phyloP scores from a whole-genome alignment of 345 rosid species.

The Aquilaria malaccensis region DNA sequence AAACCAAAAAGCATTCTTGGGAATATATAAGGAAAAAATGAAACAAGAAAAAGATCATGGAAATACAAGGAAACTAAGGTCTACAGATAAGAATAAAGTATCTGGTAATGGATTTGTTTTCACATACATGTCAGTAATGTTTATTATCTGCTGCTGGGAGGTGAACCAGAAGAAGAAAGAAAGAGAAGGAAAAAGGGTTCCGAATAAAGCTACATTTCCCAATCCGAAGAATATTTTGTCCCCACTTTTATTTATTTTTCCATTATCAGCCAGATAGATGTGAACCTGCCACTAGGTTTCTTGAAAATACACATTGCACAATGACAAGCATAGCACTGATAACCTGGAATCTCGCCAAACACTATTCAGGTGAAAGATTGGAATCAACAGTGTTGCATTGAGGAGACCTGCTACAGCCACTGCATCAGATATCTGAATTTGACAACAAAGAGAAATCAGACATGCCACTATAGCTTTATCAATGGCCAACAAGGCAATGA shows the following conservation, averaged over 20 bases:
- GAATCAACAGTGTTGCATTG: constrained; percentile 94
- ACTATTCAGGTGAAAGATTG: constrained; percentile 90
- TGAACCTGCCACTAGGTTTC: background rate
- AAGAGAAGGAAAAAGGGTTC: too few species aligned
- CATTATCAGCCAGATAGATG: too few species aligned
- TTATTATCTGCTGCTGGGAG: too few species aligned
- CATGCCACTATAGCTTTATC: constrained; percentile 1
- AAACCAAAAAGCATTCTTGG: background rate
- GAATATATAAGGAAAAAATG: constrained; percentile 1
- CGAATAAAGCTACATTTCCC: too few species aligned
- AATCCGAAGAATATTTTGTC: too few species aligned
- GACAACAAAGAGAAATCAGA: constrained; percentile 7
- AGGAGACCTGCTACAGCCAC: constrained; percentile 95
- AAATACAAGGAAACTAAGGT: too few species aligned
- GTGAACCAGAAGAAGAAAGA: too few species aligned
- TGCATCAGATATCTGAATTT: constrained; percentile 86
- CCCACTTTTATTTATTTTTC: too few species aligned
- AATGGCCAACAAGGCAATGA: background rate
- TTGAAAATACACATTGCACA: background rate
- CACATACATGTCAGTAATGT: too few species aligned
- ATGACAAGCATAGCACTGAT: constrained; percentile 12
- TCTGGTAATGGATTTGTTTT: too few species aligned
- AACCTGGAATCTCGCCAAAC: constrained; percentile 99
- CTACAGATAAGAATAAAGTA: too few species aligned
- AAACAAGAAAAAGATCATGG: background rate